Base-by-base conservation (phyloP, 2,329 filamentous ascomycete genomes). In the Cryphonectria japonica region DNA sequence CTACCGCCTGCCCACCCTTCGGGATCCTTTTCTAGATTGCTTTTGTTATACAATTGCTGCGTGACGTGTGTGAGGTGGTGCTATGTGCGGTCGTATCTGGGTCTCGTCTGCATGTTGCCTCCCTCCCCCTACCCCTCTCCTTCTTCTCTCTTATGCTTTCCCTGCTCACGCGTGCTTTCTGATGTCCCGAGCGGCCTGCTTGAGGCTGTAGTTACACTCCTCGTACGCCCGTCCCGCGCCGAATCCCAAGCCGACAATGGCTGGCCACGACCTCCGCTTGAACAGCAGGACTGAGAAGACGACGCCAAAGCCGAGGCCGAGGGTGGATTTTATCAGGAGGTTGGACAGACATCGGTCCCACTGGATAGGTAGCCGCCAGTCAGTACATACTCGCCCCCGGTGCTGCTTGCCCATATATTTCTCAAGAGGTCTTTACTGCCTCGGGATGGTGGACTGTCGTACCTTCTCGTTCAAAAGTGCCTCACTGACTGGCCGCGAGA, bases 341-440 rank as follows among this genome's bases (percentile, higher is more conserved):
- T 97, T 98, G 77, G 96, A 98, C 77, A 99, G 91, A 84, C 96
- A 98, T 85, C 93, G 95, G 83, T 99, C 96, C 96, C 96, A 99
- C 96, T 99, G 74, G 22, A n/a, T 50, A 50, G 22, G 22, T 72
- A 29, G 41, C 7, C 39, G 43, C 2, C 39, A 41, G 69, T 73
- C 41, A 71, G 71, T 32, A 22, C 57, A 37, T 9, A 6, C 4
- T 26, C 22, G 16, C 41, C 32, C 29, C 32, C 13, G 9, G 11
- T 34, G 5, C 22, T 5, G 5, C 46, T 19, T 41, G 11, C 39
- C 11, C 52, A 37, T 37, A 5, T 34, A 11, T 26, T 26, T 26
- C 3, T 22, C 2, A 46, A 16, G 26, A 29, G 7, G 8, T 6
- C 9, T 50, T 50, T 22, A 11, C 1, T 32, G 46, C 26, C 29